Conservation (phyloP, 208 protist species). For the Leishmania aethiopica region DNA sequence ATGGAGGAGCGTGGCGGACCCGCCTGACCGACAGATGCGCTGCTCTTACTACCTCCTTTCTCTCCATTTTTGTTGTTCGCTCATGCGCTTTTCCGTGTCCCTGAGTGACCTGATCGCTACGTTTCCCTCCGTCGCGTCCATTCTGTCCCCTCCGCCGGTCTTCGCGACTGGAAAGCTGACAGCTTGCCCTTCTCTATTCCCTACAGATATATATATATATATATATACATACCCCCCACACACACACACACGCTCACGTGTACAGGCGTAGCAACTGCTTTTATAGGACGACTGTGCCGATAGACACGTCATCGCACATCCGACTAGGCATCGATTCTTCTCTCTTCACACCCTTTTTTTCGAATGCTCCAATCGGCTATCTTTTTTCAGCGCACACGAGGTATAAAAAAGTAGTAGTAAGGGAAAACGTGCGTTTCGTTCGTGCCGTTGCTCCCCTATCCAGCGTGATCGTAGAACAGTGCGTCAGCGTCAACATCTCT, state of each 20-base stretch:
- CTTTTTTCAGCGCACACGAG: not conserved
- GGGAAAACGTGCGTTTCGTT: not conserved
- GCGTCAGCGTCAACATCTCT: not conserved
- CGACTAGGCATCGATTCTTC: not conserved
- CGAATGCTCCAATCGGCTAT: not conserved
- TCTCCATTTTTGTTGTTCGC: not conserved
- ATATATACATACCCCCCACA: no score
- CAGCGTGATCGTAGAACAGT: not conserved
- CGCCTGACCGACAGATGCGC: not conserved
- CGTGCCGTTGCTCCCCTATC: not conserved
- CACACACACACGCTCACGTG: no score
- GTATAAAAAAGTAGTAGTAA: not conserved
- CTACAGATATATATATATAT: no score
- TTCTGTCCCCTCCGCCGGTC: not conserved
- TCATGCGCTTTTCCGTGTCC: not conserved
- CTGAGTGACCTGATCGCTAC: not conserved
- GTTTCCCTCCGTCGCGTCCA: not conserved
- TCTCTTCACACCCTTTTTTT: not conserved
- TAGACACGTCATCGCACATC: not conserved
- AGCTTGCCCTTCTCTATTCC: not conserved
- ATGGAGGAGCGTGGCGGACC: not conserved
- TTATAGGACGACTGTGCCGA: not conserved
- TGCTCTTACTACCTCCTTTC: not conserved
- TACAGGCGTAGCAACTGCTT: not conserved
- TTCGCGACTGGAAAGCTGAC: not conserved